A percentile compares a stretch with the other conserved stretches of the same genome.
These are phyloP conservation scores for Rhynchospora tenuis DNA, from an alignment of 176 grass and related monocot species.

Conservation along the genomic window DNA sequence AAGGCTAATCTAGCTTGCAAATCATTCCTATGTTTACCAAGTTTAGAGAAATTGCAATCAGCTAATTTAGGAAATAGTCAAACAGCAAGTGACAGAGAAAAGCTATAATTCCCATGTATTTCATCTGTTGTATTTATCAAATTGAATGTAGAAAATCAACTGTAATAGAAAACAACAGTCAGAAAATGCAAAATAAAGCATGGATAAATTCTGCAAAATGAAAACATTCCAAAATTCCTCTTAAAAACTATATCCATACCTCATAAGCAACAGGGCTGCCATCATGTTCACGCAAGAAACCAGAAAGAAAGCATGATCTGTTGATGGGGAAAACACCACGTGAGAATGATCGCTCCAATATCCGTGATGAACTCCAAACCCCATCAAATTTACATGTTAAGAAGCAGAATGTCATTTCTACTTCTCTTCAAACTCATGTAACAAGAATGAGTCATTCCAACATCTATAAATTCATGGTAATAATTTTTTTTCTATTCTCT, in stretches of 20 bases:
- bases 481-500: not conserved
- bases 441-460: not conserved
- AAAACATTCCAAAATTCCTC: not conserved
- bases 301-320: conserved; percentile 15
- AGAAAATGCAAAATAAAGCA: not conserved
- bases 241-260: not conserved
- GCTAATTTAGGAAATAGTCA: no score
- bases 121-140: no score
- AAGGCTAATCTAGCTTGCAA: no score
- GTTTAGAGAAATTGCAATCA: no score
- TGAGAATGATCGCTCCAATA: not conserved
- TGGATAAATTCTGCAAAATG: not conserved
- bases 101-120: no score
- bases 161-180: no score
- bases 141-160: no score
- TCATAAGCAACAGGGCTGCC: not conserved
- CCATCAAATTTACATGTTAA: not conserved
- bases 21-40: no score
- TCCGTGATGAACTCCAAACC: not conserved
- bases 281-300: not conserved
- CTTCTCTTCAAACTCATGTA: conserved; percentile 2
- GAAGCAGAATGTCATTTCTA: conserved; percentile 10
- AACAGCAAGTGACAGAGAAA: no score
- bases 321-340: not conserved
- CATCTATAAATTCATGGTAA: conserved; percentile 17